A percentile compares a stretch with the other conserved stretches of the same genome.
Evolutionary conservation across 371 early-diverging fungal genomes (phyloP).

Genomic region (Syncephalastrum contaminatum): DNA sequence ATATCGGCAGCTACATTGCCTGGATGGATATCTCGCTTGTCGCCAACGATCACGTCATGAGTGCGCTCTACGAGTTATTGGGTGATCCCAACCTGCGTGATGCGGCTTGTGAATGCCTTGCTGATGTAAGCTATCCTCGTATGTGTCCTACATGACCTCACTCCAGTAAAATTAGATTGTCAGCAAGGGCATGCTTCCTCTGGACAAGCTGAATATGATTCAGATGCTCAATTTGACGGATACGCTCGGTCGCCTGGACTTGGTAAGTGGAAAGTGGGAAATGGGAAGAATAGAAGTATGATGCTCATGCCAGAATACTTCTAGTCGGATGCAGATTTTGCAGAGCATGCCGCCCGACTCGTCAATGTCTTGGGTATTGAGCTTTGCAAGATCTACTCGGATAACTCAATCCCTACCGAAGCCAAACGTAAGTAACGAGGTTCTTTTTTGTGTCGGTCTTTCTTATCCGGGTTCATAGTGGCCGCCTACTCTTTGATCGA

Average conservation of each 20-base stretch:
- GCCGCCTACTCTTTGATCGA: constrained; percentile 55
- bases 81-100: constrained; percentile 57
- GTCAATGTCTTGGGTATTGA: constrained; percentile 83
- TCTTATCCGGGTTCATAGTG: constrained; percentile 5
- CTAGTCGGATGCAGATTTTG: constrained; percentile 73
- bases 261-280: constrained; percentile 32
- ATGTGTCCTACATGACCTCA: background rate
- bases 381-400: constrained; percentile 76
- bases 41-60: constrained; percentile 81
- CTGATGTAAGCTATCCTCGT: constrained; percentile 42
- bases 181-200: constrained; percentile 88
- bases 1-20: constrained; percentile 68
- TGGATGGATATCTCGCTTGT: constrained; percentile 96
- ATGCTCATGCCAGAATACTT: background rate
- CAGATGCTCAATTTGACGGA: constrained; percentile 74
- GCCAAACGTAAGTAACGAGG: constrained; percentile 26
- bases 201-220: constrained; percentile 85
- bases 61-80: constrained; percentile 73
- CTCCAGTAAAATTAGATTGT: constrained; percentile 49
- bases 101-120: constrained; percentile 81
- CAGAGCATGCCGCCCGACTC: constrained; percentile 79
- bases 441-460: background rate
- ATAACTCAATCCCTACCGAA: constrained; percentile 38
- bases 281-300: background rate
- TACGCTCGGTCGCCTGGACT: constrained; percentile 56